Evolutionary conservation across 495 filamentous ascomycete genomes (phyloP).

Genomic region (Gamarada debralockiae): DNA sequence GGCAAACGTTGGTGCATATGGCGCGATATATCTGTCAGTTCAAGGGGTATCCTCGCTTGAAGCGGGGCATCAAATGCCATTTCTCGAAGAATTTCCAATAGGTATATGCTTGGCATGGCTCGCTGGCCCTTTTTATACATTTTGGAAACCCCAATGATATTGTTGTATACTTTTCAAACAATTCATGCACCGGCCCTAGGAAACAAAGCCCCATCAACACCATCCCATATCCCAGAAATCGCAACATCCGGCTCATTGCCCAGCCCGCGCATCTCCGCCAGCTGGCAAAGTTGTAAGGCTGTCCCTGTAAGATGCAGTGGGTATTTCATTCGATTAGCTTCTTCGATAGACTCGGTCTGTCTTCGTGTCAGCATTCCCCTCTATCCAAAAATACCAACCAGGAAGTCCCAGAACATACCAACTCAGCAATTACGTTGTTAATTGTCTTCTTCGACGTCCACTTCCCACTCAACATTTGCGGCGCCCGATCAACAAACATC

Average conservation of each 20-base stretch:
- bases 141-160: background rate
- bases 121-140: background rate
- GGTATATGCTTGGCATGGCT: too few species aligned
- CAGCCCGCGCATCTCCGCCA: conserved; percentile 8
- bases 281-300: conserved; percentile 20
- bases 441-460: conserved; percentile 15
- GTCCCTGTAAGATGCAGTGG: conserved; percentile 19
- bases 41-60: too few species aligned
- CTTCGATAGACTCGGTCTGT: conserved; percentile 17
- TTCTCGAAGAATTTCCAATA: background rate
- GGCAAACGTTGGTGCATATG: too few species aligned
- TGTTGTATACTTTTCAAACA: background rate
- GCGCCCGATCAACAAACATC: conserved; percentile 53
- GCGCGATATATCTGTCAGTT: too few species aligned
- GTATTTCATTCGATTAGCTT: conserved; percentile 18
- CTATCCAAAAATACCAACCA: background rate
- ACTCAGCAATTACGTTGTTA: conserved; percentile 15
- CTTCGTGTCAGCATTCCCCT: background rate
- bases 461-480: conserved; percentile 46
- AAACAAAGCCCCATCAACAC: conserved; percentile 7
- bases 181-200: background rate
- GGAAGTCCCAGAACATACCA: conserved; percentile 16
- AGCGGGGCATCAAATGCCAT: background rate
- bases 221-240: conserved; percentile 15
- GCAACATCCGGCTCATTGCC: conserved; percentile 18